Evolutionary conservation across 768 basidiomycete species (phyloP).

Genomic region (Agrocybe chaxingu): DNA sequence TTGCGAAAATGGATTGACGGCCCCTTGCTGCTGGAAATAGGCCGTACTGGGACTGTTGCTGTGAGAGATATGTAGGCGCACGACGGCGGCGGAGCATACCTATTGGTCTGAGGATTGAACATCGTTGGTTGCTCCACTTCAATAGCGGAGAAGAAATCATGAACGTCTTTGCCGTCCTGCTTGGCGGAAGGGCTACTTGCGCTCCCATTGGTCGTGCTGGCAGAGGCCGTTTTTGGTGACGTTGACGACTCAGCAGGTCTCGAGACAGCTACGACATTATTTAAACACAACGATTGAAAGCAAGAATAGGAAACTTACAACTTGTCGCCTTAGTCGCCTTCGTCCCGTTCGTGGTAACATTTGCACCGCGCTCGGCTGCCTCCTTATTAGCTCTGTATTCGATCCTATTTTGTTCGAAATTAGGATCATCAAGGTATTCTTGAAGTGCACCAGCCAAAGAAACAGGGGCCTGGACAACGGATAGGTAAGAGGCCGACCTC

Average conservation of each 20-base stretch:
- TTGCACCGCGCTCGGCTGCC: constrained; percentile 44
- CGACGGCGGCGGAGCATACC: constrained; percentile 31
- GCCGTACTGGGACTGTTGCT: constrained; percentile 41
- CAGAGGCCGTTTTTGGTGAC: constrained; percentile 9
- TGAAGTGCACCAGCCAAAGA: constrained; percentile 91
- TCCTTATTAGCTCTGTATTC: constrained; percentile 88
- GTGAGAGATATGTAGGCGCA: background rate
- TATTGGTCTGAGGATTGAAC: constrained; percentile 62
- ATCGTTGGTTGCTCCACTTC: constrained; percentile 76
- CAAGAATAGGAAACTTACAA: background rate
- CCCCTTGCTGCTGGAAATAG: constrained; percentile 56
- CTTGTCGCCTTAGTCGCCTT: constrained; percentile 12
- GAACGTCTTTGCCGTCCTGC: constrained; percentile 45
- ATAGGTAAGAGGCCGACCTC: background rate
- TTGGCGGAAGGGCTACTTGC: constrained; percentile 23
- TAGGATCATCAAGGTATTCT: constrained; percentile 94
- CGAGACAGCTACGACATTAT: background rate
- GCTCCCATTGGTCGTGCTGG: constrained; percentile 6
- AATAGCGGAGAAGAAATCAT: constrained; percentile 89
- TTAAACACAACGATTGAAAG: background rate
- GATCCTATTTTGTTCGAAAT: constrained; percentile 91
- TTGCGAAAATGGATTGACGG: constrained; percentile 76
- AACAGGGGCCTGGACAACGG: constrained; percentile 77
- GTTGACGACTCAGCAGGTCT: background rate
- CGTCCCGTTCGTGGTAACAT: constrained; percentile 18